Base-by-base conservation (phyloP, 441 rosid species). In the Gossypium laxum region DNA sequence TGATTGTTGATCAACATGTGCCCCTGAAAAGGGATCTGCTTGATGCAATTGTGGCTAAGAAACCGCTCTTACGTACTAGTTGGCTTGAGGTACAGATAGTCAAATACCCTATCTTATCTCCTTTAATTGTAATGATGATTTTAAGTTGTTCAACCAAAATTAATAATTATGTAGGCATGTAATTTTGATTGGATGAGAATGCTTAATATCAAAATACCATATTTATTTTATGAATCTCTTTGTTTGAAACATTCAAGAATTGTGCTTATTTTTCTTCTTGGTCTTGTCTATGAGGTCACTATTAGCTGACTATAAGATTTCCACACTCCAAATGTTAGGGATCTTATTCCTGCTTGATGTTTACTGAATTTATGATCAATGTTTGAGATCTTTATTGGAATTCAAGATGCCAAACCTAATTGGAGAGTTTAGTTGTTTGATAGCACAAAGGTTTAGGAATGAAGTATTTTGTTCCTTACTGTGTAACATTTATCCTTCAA, bases 11-110 rank as follows among this genome's bases (percentile, higher is more conserved):
- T 65, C 76, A 78, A 15, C 76, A 62, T 67, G 78, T 81, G 76
- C 85, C 82, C 76, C 79, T 86, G 19, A 77, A 75, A 66, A 86
- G 82, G 68, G 84, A 82, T 69, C 58, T 91, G 17, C 67, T 91
- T 67, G 84, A 88, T 79, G 98, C 91, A 69, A 21, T 88, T 8
- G 76, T 88, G 73, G 78, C 88, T 41, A 85, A 80, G 75, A 91
- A 88, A 77, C 82, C 87, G 24, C 50, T 93, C 34, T 74, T 84
- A 70, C 79, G 76, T 58, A 59, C 60, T 43, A 80, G 83, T 60
- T 93, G 96, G 96, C 83, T 85, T 69, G 85, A 85, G 93, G 98
- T 91, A 84, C 45, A 57, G 0, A 56, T 24, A 18, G 54, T 15
- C 45, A 15, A 67, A 17, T 51, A 51, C 15, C 17, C 1, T 34